Base-by-base conservation (phyloP, 805 yeast species). In the Suhomyces faveliae region DNA sequence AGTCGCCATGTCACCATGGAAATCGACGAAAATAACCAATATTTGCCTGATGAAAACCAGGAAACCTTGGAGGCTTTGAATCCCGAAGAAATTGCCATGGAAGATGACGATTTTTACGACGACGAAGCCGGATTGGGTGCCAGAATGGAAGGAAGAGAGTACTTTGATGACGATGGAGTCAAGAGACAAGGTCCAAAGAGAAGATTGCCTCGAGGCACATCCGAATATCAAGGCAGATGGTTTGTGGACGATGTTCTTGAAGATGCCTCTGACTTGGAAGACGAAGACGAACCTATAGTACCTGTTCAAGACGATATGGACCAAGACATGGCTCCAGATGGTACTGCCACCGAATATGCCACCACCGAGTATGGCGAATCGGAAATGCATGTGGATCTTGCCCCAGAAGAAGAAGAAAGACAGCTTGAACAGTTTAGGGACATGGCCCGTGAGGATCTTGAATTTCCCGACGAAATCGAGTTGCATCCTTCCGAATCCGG, bases 401-500 rank as follows among this genome's bases (percentile, higher is more conserved):
- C 85, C 1, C 83, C 85, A 27, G 96, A 88, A 57, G 97, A 89
- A 57, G 97, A 89, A 64, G 83, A 81, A 50, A 78, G 82, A 57
- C 97, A 91, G 67, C 73, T 89, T 52, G 71, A 77, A 48, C 79
- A 77, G 58, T 90, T 76, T 70, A 80, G 94, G 56, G 75, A 74
- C 35, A 66, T 80, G 52, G 96, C 83, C 55, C 79, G 79, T 50
- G 97, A 91, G 47, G 97, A 89, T 63, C 77, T 81, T 29, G 96
- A 91, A 58, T 94, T 90, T 74, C 98, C 98, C 0, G 99, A 94
- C 68, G 99, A 94, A 69, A 70, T 92, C 47, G 98, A 94, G 64
- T 70, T 94, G 38, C 78, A 76, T 40, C 97, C 97, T 24, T 62
- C 67, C 5, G 91, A 80, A 54, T 77, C 86, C 4, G 98, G 88